A percentile compares a stretch with the other conserved stretches of the same genome.
Evolutionary conservation across 208 protist species (phyloP).

Genomic region (Trypanosoma lewisi): DNA sequence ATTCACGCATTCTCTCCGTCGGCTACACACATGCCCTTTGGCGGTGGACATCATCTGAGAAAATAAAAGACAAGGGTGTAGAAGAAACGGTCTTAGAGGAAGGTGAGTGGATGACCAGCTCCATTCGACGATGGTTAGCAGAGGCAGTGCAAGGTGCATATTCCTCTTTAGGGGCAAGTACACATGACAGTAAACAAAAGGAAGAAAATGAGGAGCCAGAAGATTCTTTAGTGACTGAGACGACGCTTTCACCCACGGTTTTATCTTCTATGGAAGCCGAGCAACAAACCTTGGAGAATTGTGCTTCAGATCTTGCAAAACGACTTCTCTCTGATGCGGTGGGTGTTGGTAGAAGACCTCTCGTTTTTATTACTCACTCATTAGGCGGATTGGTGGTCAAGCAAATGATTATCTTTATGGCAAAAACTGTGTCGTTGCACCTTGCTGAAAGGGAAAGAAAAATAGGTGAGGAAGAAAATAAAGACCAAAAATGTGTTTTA

Average conservation of each 20-base stretch:
- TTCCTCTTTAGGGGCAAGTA: not conserved
- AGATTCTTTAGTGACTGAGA: not conserved
- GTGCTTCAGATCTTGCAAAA: slow-evolving; percentile 44
- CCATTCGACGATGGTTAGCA: not conserved
- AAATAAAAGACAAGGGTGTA: not conserved
- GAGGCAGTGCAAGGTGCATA: not conserved
- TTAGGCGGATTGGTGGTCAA: slow-evolving; percentile 70
- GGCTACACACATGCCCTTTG: slow-evolving; percentile 66
- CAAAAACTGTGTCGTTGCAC: slow-evolving; percentile 20
- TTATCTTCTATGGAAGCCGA: not conserved
- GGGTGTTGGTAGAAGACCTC: slow-evolving; percentile 41
- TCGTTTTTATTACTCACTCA: slow-evolving; percentile 67
- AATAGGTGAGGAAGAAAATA: slow-evolving; percentile 1
- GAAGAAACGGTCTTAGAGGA: slow-evolving; percentile 11
- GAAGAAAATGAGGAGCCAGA: not conserved
- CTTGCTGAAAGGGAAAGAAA: not conserved
- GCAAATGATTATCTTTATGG: slow-evolving; percentile 50
- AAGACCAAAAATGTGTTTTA: slow-evolving; percentile 10
- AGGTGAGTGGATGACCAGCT: not conserved
- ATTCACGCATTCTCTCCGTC: slow-evolving; percentile 43
- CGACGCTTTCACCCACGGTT: not conserved
- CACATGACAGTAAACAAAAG: not conserved
- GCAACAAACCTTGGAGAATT: slow-evolving; percentile 19
- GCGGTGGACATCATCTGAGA: slow-evolving; percentile 28
- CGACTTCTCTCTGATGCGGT: slow-evolving; percentile 38